Conservation (phyloP, 225 moss, liverwort and hornwort genomes). For the Bryoerythrophyllum caledonicum region DNA sequence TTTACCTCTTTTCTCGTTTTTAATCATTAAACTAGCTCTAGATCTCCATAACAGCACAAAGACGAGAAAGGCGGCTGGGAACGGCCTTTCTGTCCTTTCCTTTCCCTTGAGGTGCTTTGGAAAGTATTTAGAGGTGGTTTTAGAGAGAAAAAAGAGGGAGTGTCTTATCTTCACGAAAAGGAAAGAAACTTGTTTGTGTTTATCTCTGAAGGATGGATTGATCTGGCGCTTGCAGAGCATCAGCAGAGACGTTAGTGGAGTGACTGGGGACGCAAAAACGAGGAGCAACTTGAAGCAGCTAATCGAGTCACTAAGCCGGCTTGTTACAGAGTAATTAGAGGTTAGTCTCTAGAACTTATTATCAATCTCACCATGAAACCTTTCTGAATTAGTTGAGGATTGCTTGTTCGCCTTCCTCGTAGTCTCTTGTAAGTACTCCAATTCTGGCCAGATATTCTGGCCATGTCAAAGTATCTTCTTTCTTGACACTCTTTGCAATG, state of each 20-base stretch:
- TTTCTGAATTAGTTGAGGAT: constrained; percentile 15
- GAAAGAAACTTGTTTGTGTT: neutral
- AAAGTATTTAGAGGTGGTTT: too few species aligned
- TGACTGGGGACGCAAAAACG: constrained; percentile 84
- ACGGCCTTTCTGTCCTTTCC: too few species aligned
- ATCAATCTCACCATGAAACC: constrained; percentile 7
- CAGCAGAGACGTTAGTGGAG: constrained; percentile 89
- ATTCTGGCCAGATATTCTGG: constrained; percentile 8
- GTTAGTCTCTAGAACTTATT: constrained; percentile 12
- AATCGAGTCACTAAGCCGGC: constrained; percentile 86
- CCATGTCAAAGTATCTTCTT: neutral
- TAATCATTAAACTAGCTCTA: too few species aligned
- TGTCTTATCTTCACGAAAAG: too few species aligned
- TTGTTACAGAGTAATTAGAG: constrained; percentile 61
- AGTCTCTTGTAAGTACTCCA: constrained; percentile 16
- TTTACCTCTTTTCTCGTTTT: too few species aligned
- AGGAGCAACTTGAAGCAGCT: constrained; percentile 81
- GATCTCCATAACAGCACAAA: too few species aligned
- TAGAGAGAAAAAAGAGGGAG: too few species aligned
- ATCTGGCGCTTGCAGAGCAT: constrained; percentile 71
- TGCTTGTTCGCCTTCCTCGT: constrained; percentile 11
- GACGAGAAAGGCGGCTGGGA: too few species aligned
- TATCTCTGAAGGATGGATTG: constrained; percentile 16
- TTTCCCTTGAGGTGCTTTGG: too few species aligned
- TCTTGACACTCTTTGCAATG: neutral